Base-by-base conservation (phyloP, 345 rosid species). In the Luvunga scandens region DNA sequence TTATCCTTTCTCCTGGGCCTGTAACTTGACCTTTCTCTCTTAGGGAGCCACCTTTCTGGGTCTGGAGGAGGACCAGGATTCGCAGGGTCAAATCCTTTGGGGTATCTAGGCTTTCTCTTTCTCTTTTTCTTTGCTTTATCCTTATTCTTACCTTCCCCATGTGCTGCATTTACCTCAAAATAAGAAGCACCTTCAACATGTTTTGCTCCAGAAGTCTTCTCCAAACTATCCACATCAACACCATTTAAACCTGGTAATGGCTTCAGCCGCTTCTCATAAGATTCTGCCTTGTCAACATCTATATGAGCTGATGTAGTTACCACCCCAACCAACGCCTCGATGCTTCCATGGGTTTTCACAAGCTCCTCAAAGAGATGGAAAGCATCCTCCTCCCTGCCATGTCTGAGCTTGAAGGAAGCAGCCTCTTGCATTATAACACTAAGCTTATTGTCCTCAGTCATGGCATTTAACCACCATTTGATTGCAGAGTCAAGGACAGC, bases 11-110 rank as follows among this genome's bases (percentile, higher is more conserved):
- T 89, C 87, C 92, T 94, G 71, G 99, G 98, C 83, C 89, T 86
- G 84, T 88, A 94, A 84, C 94, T 95, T 2, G 99, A 95, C 82
- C 98, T 88, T 78, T 95, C 99, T 77, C 98, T 92, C 91, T 81
- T 93, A 3, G 98, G 98, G 31, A 96, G 98, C 99, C 99, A 96
- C 83, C 99, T 88, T 82, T 94, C 99, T 2, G 97, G 99, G 78
- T 96, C 97, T 0, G 99, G 98, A 33, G 94, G 98, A 74, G 99
- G 97, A 70, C 99, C 99, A 0, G 98, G 99, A 88, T 96, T 91
- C 0, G 95, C 91, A 0, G 97, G 97, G 85, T 96, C 98, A 39
- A 92, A 95, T n/a, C 99, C 99, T 87, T 91, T 94, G 5, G 98
- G 99, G 72, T 94, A 96, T 88, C 86, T 95, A 31, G 99, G 99